Evolutionary conservation across 2,329 filamentous ascomycete genomes (phyloP).

Genomic region (Esteya vermicola): DNA sequence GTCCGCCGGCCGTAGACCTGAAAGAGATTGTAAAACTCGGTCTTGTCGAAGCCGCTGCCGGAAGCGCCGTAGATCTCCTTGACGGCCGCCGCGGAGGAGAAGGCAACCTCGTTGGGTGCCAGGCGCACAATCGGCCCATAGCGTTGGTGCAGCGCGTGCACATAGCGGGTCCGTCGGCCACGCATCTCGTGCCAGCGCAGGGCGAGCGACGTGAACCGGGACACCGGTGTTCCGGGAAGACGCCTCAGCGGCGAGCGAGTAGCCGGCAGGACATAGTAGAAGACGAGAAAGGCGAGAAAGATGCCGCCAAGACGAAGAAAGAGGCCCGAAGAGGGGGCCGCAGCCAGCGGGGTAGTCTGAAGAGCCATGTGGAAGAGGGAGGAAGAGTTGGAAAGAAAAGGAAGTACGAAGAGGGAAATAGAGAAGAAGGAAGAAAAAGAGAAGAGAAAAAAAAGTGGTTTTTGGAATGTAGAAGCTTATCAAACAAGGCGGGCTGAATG

Average conservation of each 20-base stretch:
- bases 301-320: constrained; percentile 3
- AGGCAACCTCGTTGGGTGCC: constrained; percentile 43
- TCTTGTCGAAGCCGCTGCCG: constrained; percentile 52
- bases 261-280: constrained; percentile 4
- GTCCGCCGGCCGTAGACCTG: constrained; percentile 41
- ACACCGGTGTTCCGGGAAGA: constrained; percentile 33
- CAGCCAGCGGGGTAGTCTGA: neutral
- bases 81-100: constrained; percentile 38
- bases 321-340: neutral
- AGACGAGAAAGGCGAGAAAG: constrained; percentile 2
- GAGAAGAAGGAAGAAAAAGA: neutral
- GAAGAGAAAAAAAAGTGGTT: too few species aligned
- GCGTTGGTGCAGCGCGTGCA: constrained; percentile 37
- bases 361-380: neutral
- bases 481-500: neutral
- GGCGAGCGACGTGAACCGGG: constrained; percentile 33
- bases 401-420: neutral
- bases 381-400: neutral
- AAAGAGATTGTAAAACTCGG: constrained; percentile 49
- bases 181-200: constrained; percentile 43
- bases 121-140: constrained; percentile 46
- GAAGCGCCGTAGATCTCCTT: constrained; percentile 50
- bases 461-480: neutral
- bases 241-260: constrained; percentile 22
- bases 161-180: constrained; percentile 35